These are phyloP conservation scores for Chaetomidium leptoderma DNA, from an alignment of 495 filamentous ascomycete species.

Conservation along the genomic window DNA sequence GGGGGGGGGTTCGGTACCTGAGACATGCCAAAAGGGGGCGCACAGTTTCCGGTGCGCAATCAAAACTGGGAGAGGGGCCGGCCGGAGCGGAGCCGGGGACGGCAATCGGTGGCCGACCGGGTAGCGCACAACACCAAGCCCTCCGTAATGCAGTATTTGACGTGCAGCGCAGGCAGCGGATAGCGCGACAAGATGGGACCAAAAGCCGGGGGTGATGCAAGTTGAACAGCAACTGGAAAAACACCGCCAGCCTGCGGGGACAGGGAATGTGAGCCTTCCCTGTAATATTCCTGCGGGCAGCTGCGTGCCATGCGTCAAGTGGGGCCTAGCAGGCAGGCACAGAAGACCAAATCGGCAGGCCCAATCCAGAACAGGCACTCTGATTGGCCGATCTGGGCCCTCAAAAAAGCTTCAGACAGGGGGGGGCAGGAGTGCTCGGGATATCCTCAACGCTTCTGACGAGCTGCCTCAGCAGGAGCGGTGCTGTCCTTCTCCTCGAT, in stretches of 20 bases:
- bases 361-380: background rate
- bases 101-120: no score
- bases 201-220: no score
- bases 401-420: background rate
- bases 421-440: no score
- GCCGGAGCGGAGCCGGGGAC: no score
- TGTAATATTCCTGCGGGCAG: background rate
- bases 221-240: background rate
- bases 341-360: background rate
- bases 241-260: background rate
- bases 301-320: constrained; percentile 7
- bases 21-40: background rate
- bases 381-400: constrained; percentile 2
- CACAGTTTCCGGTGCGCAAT: no score
- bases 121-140: no score
- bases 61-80: no score
- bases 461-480: background rate
- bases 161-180: no score
- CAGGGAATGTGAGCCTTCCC: background rate
- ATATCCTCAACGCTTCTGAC: background rate
- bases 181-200: no score
- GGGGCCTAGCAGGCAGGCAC: background rate
- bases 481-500: background rate
- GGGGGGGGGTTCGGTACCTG: background rate
- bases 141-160: no score